These are phyloP conservation scores for Xylaria arbuscula DNA, from an alignment of 2,329 filamentous ascomycete species.

Conservation along the genomic window DNA sequence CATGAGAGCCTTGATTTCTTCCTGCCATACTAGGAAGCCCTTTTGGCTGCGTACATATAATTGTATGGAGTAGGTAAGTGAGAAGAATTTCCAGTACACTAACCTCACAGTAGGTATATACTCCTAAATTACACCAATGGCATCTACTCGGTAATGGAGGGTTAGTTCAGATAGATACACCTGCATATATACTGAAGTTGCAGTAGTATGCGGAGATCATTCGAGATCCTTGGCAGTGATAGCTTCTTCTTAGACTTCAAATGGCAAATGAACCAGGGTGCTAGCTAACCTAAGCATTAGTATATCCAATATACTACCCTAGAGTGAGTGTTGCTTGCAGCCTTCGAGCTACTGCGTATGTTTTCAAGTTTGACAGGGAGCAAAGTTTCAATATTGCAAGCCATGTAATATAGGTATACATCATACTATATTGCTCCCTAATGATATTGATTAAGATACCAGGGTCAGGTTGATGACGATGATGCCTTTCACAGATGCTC, in stretches of 20 bases:
- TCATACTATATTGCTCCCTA: neutral
- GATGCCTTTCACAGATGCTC: neutral
- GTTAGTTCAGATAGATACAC: too few species aligned
- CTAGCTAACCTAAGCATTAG: neutral
- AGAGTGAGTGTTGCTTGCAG: neutral
- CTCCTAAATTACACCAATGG: too few species aligned
- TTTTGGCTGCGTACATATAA: neutral
- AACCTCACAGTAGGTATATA: too few species aligned
- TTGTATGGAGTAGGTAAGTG: conserved; percentile 15
- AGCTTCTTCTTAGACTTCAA: neutral
- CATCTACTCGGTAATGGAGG: too few species aligned
- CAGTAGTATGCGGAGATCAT: conserved; percentile 10
- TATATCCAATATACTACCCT: neutral
- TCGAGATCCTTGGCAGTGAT: conserved; percentile 6
- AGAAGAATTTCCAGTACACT: neutral
- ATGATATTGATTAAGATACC: conserved; percentile 9
- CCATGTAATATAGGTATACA: neutral
- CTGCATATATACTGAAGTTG: neutral
- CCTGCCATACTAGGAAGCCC: neutral
- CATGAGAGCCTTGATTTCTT: neutral
- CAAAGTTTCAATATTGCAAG: neutral
- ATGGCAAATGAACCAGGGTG: conserved; percentile 7
- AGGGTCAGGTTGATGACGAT: conserved; percentile 2
- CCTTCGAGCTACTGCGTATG: neutral
- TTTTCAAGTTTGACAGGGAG: neutral